phyloP scores from a whole-genome alignment of 176 grass and related monocot genomes.

The Paspalum notatum region DNA sequence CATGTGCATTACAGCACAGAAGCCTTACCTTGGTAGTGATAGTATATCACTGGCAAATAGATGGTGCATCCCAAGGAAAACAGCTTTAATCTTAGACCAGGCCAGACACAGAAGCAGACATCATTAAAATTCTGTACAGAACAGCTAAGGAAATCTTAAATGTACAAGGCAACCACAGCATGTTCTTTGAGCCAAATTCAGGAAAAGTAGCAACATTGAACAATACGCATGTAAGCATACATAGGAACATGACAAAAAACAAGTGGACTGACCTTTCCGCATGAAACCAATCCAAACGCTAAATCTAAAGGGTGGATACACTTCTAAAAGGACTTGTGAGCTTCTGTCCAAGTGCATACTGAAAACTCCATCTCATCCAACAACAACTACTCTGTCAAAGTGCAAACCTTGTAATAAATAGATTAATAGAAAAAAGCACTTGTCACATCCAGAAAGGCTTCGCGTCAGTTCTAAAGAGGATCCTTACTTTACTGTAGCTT shows the following conservation, averaged over 20 bases:
- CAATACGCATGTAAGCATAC: neutral
- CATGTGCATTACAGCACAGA: neutral
- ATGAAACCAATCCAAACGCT: neutral
- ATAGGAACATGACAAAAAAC: conserved; percentile 11
- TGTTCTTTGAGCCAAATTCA: conserved; percentile 16
- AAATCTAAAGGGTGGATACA: conserved; percentile 21
- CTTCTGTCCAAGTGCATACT: conserved; percentile 28
- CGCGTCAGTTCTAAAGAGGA: conserved; percentile 7
- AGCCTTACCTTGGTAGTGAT: conserved; percentile 11
- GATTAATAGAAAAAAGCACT: neutral
- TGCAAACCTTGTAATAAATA: neutral
- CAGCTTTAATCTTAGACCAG: neutral
- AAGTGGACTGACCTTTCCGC: neutral
- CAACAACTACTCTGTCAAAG: conserved; percentile 24
- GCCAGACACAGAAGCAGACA: neutral
- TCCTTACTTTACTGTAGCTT: neutral
- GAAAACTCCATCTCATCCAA: conserved; percentile 30
- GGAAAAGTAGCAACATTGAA: neutral
- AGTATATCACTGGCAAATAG: neutral
- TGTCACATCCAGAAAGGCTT: conserved; percentile 16
- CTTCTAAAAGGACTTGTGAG: conserved; percentile 1
- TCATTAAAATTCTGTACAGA: neutral
- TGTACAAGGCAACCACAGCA: neutral
- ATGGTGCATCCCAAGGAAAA: conserved; percentile 11
- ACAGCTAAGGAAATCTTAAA: neutral